Conservation (phyloP, 2,329 filamentous ascomycete species). For the Phyllosticta paracitricarpa region DNA sequence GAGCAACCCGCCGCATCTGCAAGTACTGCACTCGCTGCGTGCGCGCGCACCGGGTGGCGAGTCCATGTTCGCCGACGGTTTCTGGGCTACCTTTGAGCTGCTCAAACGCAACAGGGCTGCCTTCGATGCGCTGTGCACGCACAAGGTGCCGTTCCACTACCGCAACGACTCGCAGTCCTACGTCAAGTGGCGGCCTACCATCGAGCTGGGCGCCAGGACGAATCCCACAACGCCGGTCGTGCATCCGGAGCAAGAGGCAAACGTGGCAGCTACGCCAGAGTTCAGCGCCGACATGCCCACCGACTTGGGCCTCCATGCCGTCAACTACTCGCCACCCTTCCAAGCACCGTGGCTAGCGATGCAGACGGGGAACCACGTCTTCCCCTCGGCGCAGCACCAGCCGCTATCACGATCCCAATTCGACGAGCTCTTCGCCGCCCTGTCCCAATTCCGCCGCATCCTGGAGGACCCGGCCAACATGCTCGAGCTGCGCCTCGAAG, state of each 20-base stretch:
- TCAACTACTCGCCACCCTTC: slow-evolving; percentile 74
- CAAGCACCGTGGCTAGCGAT: slow-evolving; percentile 42
- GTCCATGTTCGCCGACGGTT: slow-evolving; percentile 74
- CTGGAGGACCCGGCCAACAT: slow-evolving; percentile 51
- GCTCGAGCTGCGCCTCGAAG: slow-evolving; percentile 61
- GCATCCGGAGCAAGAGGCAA: neutral
- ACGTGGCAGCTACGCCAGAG: neutral
- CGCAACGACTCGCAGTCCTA: slow-evolving; percentile 56
- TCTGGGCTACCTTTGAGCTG: slow-evolving; percentile 46
- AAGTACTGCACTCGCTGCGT: slow-evolving; percentile 80
- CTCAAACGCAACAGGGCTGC: slow-evolving; percentile 13
- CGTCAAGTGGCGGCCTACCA: slow-evolving; percentile 45
- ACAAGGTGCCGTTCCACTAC: slow-evolving; percentile 56
- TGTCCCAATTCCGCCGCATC: slow-evolving; percentile 46
- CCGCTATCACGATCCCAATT: neutral
- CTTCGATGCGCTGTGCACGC: slow-evolving; percentile 33
- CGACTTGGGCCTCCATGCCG: slow-evolving; percentile 28
- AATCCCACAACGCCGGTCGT: neutral
- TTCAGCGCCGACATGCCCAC: slow-evolving; percentile 2
- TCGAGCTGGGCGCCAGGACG: slow-evolving; percentile 31
- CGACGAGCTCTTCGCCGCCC: slow-evolving; percentile 17
- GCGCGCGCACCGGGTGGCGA: slow-evolving; percentile 73
- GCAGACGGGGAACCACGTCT: neutral
- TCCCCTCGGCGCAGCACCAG: neutral
- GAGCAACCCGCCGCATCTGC: slow-evolving; percentile 64